Conservation (phyloP, 2,329 filamentous ascomycete genomes). For the Didymellaceae sp. region DNA sequence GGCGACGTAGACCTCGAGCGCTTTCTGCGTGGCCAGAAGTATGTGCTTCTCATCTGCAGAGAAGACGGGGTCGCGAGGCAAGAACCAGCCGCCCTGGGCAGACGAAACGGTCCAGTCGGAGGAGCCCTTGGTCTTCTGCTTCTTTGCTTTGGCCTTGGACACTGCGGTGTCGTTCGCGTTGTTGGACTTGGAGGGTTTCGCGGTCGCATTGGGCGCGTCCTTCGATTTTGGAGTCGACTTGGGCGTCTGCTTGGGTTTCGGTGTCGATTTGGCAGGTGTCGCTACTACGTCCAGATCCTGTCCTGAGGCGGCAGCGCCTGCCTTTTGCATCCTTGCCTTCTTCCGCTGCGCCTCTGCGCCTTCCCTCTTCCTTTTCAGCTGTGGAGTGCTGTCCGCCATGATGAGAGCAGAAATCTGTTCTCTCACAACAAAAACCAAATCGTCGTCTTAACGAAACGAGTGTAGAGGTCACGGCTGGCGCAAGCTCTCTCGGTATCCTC, state of each 20-base stretch:
- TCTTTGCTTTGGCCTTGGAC: constrained; percentile 23
- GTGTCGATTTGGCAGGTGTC: constrained; percentile 21
- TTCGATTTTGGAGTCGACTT: constrained; percentile 25
- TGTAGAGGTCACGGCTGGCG: constrained; percentile 7
- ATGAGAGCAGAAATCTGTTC: background rate
- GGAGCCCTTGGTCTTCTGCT: constrained; percentile 27
- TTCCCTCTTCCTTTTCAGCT: constrained; percentile 42
- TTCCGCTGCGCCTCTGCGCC: constrained; percentile 37
- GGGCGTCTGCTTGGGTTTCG: constrained; percentile 20
- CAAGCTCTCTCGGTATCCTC: constrained; percentile 2
- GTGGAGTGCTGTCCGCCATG: constrained; percentile 38
- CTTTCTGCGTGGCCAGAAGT: constrained; percentile 75
- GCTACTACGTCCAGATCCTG: constrained; percentile 19
- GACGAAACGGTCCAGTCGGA: constrained; percentile 50
- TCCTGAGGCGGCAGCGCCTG: constrained; percentile 27
- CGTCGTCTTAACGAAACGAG: constrained; percentile 2
- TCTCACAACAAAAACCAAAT: too few relatives aligned
- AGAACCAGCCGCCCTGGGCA: constrained; percentile 62
- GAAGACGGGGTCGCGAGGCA: constrained; percentile 63
- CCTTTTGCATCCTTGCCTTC: constrained; percentile 39
- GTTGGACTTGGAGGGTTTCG: constrained; percentile 14
- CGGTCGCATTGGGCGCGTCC: constrained; percentile 16
- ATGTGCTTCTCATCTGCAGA: constrained; percentile 67
- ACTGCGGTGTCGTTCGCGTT: constrained; percentile 12
- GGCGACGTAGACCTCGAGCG: constrained; percentile 81